phyloP scores from a whole-genome alignment of 345 rosid species.

The Cochlearia excelsa region DNA sequence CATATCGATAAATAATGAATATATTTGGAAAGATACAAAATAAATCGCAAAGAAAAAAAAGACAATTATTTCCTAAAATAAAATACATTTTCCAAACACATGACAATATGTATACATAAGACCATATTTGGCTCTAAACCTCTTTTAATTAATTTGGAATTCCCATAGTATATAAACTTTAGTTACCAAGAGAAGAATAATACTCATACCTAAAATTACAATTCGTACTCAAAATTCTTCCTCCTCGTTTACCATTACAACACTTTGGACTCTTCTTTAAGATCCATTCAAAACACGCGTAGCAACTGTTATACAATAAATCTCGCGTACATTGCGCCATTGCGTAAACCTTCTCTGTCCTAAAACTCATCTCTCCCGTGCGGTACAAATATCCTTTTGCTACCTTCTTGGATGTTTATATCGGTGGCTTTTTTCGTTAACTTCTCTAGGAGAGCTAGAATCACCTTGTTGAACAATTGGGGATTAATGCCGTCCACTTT shows the following conservation, averaged over 20 bases:
- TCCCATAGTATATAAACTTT: too few relatives aligned
- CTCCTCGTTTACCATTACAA: conserved; percentile 25
- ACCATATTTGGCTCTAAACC: too few relatives aligned
- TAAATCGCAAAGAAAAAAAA: too few relatives aligned
- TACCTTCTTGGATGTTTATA: background rate
- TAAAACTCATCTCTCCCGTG: conserved; percentile 29
- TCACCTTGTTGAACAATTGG: conserved; percentile 25
- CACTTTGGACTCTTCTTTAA: conserved; percentile 41
- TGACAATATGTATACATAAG: too few relatives aligned
- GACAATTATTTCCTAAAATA: too few relatives aligned
- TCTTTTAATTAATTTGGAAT: too few relatives aligned
- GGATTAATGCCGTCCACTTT: conserved; percentile 29
- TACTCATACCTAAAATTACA: too few relatives aligned
- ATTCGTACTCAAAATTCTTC: too few relatives aligned
- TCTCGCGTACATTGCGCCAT: conserved; percentile 52
- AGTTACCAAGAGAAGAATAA: too few relatives aligned
- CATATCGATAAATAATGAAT: too few relatives aligned
- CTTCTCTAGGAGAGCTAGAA: conserved; percentile 1
- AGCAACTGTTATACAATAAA: conserved; percentile 35
- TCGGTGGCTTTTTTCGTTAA: background rate
- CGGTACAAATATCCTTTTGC: background rate
- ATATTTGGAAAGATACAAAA: too few relatives aligned
- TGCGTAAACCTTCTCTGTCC: conserved; percentile 36
- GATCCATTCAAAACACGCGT: conserved; percentile 37
- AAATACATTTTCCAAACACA: too few relatives aligned